These are phyloP conservation scores for Hymenoscyphus fraxineus DNA, from an alignment of 2,329 filamentous ascomycete genomes.

Conservation along the genomic window DNA sequence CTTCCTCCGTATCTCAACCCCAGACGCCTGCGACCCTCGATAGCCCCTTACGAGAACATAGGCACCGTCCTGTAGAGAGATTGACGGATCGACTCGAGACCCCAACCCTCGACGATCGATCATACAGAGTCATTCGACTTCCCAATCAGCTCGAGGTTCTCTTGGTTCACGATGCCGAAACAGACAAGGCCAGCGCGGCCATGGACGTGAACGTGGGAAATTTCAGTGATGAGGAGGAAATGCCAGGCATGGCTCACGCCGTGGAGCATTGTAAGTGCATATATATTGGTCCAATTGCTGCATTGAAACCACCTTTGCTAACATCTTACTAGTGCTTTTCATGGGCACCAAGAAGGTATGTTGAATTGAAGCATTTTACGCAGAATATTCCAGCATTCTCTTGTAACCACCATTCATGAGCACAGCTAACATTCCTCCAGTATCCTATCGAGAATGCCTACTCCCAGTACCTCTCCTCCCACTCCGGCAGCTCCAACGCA, in stretches of 20 bases:
- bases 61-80: conserved; percentile 32
- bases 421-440: conserved; percentile 38
- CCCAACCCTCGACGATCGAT: conserved; percentile 77
- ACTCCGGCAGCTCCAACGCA: conserved; percentile 91
- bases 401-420: not conserved
- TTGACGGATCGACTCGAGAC: conserved; percentile 75
- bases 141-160: conserved; percentile 87
- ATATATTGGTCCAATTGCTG: not conserved
- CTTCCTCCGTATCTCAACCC: conserved; percentile 33
- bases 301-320: conserved; percentile 20
- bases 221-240: conserved; percentile 85
- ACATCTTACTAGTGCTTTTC: conserved; percentile 59
- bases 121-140: conserved; percentile 83
- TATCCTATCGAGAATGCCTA: conserved; percentile 96
- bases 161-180: conserved; percentile 88
- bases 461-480: conserved; percentile 82
- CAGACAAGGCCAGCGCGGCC: conserved; percentile 93
- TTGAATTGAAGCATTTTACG: not conserved
- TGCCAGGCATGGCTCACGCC: conserved; percentile 92
- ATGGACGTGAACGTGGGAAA: conserved; percentile 95
- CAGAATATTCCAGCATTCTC: not conserved
- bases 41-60: conserved; percentile 33
- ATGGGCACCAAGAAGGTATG: conserved; percentile 93
- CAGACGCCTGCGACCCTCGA: conserved; percentile 29
- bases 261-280: conserved; percentile 67